These are phyloP conservation scores for Brassica cretica DNA, from an alignment of 345 rosid genomes.

Conservation along the genomic window DNA sequence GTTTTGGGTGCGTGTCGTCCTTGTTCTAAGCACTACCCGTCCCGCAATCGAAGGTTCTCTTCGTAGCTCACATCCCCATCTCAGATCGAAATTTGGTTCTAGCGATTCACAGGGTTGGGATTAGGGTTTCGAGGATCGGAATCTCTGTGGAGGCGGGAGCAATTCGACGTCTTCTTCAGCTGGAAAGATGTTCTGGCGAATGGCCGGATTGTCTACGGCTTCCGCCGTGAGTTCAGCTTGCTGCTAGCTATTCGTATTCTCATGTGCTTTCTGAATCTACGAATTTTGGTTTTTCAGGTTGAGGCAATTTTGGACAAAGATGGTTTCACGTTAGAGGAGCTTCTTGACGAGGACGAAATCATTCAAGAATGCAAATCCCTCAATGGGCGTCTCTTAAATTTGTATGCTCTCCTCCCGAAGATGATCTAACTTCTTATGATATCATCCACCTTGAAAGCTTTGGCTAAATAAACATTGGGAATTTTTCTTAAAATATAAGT, in stretches of 20 bases:
- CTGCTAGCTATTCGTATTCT: conserved; percentile 2
- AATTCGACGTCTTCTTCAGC: conserved; percentile 25
- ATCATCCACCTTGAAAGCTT: conserved; percentile 1
- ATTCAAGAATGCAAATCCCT: conserved; percentile 97
- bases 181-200: conserved; percentile 90
- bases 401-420: conserved; percentile 44
- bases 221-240: conserved; percentile 67
- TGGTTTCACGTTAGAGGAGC: conserved; percentile 81
- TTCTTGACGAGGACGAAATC: conserved; percentile 93
- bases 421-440: conserved; percentile 5
- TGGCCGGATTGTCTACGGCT: conserved; percentile 89
- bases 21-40: conserved; percentile 27
- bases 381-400: conserved; percentile 82
- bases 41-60: conserved; percentile 41
- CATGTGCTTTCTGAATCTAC: conserved; percentile 1
- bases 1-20: not conserved
- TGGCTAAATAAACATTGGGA: not conserved
- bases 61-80: conserved; percentile 32
- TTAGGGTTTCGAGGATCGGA: conserved; percentile 56
- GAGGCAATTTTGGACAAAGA: conserved; percentile 91
- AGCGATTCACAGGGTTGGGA: too few relatives aligned
- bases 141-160: conserved; percentile 28
- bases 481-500: not conserved
- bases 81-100: conserved; percentile 22
- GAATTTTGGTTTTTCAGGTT: conserved; percentile 54